Evolutionary conservation across 306 rosid genomes (phyloP), one percentile per base, ranked within the genome.

Genomic region (Ochetophila trinervis): DNA sequence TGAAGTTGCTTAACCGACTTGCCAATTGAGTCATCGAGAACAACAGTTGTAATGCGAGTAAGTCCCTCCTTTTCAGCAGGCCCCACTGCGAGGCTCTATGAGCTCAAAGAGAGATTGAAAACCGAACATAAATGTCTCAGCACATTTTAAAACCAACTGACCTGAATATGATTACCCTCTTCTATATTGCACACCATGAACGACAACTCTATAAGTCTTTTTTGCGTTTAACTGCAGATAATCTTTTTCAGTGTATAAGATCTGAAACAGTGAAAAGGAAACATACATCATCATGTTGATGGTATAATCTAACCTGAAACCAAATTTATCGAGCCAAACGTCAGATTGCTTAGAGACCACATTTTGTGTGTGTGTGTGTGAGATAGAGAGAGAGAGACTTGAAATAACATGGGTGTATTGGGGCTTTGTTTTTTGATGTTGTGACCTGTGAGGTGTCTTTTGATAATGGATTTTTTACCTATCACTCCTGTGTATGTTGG

Each of bases 141-240:
- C 21, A 54, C 59, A 55, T 21, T 40, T 51, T 32, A 62, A 44
- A 20, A 16, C n/a, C 27, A 66, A 75, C 84, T 66, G 48, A 84
- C 89, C 89, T 84, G 89, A 78, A 84, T 80, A 69, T 84, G 81
- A 60, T n/a, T 84, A 84, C 19, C 89, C 86, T 78, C 89, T 6
- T 5, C 22, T 8, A 47, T 45, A n/a, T 17, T 36, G 18, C 21
- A 45, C 13, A 45, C 36, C 10, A 21, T 53, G 30, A 53, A n/a
- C n/a, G n/a, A 5, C 58, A 19, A 19, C 34, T 12, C 7, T 53
- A 18, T 18, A 7, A 4, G 5, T n/a, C 24, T 36, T 60, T 27
- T 27, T 27, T 27, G 32, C 2, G 32, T 27, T 4, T 27, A 2
- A 27, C n/a, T n/a, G n/a, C n/a, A n/a, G 21, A 23, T 22, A 4